Evolutionary conservation across 768 basidiomycete species (phyloP).

Genomic region (Rhizopogon sp.): DNA sequence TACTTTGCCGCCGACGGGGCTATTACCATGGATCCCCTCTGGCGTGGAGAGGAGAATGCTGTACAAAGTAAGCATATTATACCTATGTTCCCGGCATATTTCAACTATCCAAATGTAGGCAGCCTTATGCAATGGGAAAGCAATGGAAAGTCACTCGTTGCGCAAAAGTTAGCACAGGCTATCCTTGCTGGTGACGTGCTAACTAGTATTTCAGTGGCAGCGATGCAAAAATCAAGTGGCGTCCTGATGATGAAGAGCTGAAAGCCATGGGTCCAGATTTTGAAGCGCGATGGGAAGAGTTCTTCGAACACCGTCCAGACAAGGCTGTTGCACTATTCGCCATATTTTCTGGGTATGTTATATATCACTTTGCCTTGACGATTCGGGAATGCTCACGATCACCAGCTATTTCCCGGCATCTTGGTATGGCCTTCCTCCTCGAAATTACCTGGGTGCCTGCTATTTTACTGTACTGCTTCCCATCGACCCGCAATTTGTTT

Average conservation of each 20-base stretch:
- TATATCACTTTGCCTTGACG: background rate
- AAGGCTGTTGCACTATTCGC: constrained; percentile 49
- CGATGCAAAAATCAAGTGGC: constrained; percentile 50
- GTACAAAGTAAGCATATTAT: constrained; percentile 31
- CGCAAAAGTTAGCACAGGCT: constrained; percentile 41
- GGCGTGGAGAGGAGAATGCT: constrained; percentile 31
- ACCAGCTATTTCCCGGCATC: constrained; percentile 20
- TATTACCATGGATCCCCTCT: constrained; percentile 45
- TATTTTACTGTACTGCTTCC: constrained; percentile 29
- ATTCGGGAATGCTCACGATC: background rate
- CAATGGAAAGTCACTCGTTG: constrained; percentile 42
- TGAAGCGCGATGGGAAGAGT: constrained; percentile 43
- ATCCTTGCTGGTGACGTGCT: background rate
- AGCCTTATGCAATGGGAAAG: constrained; percentile 27
- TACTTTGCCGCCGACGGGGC: constrained; percentile 40
- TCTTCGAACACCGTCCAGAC: constrained; percentile 46
- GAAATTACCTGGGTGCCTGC: constrained; percentile 22
- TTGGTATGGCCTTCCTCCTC: constrained; percentile 6
- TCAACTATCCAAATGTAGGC: constrained; percentile 12
- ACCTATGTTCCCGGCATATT: constrained; percentile 1
- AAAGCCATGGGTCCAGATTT: constrained; percentile 41
- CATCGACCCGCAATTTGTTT: background rate
- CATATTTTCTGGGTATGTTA: constrained; percentile 34
- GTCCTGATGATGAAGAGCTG: constrained; percentile 48
- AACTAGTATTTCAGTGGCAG: constrained; percentile 34